phyloP scores from a whole-genome alignment of 768 basidiomycete species.

The Mycena galericulata region DNA sequence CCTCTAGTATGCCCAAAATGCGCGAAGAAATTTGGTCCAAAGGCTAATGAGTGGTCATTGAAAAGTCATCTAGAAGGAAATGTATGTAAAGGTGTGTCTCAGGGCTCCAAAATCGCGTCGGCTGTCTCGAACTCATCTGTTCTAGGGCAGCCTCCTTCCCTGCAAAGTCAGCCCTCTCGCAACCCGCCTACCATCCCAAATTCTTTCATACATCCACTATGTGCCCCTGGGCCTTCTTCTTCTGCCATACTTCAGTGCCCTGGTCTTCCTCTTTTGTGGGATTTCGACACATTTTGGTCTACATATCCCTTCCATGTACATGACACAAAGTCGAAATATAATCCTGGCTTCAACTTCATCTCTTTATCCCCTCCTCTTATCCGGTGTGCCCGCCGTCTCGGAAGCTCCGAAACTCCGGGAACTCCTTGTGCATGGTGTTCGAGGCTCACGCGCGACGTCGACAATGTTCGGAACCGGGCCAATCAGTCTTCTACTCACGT shows the following conservation, averaged over 20 bases:
- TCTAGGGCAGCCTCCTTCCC: neutral
- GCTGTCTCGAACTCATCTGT: neutral
- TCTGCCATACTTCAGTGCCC: too few species aligned
- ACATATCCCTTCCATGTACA: too few species aligned
- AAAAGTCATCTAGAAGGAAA: neutral
- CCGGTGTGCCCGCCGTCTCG: neutral
- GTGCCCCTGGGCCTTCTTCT: too few species aligned
- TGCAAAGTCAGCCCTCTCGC: neutral
- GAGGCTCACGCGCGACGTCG: neutral
- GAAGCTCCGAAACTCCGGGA: neutral
- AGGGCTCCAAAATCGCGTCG: neutral
- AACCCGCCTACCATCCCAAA: neutral
- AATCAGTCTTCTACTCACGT: too few species aligned
- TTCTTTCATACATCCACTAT: neutral
- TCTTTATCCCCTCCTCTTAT: neutral
- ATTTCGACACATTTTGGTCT: too few species aligned
- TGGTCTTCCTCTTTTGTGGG: too few species aligned
- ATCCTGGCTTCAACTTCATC: too few species aligned
- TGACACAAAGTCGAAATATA: too few species aligned
- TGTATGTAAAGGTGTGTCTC: neutral
- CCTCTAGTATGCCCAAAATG: conserved; percentile 2
- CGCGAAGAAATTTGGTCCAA: neutral
- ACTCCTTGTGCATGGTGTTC: neutral
- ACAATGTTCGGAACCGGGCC: neutral
- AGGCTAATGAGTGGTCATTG: neutral